These are phyloP conservation scores for Cercospora zeae-maydis DNA, from an alignment of 2,329 filamentous ascomycete genomes.

Conservation along the genomic window DNA sequence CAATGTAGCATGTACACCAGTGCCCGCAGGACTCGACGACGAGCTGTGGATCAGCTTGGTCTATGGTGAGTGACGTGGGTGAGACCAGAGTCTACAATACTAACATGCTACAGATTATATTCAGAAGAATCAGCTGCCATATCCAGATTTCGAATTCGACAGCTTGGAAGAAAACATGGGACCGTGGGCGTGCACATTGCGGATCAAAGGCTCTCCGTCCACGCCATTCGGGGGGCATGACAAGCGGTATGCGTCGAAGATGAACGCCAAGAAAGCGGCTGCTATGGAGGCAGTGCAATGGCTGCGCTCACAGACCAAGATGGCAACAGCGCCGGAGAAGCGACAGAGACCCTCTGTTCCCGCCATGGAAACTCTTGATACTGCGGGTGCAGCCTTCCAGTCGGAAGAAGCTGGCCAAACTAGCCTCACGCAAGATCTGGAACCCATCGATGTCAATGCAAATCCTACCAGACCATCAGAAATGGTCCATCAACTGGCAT, in stretches of 20 bases:
- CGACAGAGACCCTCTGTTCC: conserved; percentile 20
- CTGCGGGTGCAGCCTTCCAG: not conserved
- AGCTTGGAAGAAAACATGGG: conserved; percentile 26
- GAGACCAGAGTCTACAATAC: not conserved
- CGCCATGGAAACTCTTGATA: not conserved
- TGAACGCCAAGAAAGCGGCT: conserved; percentile 42
- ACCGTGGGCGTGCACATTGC: conserved; percentile 24
- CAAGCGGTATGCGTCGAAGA: conserved; percentile 39
- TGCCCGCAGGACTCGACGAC: conserved; percentile 19
- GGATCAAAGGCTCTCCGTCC: conserved; percentile 19
- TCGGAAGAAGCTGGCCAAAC: conserved; percentile 4
- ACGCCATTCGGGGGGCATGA: conserved; percentile 38
- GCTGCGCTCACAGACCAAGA: conserved; percentile 37
- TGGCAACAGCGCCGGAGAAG: conserved; percentile 17
- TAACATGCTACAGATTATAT: conserved; percentile 30
- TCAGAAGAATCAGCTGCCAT: conserved; percentile 16
- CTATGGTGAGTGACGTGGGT: conserved; percentile 21
- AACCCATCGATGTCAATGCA: conserved; percentile 7
- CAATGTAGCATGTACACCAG: not conserved
- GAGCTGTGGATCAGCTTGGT: conserved; percentile 41
- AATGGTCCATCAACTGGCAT: conserved; percentile 25
- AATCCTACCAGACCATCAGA: conserved; percentile 7
- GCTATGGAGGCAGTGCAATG: conserved; percentile 42
- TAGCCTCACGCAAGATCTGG: conserved; percentile 13
- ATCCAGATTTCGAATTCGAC: conserved; percentile 41